Conservation (phyloP, 306 rosid species). For the Prunus fruticosa region DNA sequence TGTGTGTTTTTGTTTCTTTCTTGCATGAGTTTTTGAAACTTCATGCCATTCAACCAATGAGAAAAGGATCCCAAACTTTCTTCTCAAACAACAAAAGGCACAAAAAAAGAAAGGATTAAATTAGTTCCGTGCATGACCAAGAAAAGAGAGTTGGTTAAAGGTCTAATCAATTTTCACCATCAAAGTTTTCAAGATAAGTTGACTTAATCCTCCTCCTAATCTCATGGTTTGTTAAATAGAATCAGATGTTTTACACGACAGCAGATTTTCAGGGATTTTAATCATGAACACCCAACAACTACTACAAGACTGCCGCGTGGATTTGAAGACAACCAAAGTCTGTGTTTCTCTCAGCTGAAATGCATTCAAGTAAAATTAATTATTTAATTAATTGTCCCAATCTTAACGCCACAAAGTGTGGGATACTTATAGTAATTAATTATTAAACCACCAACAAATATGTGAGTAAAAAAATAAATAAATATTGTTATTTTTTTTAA, state of each 20-base stretch:
- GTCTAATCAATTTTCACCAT: constrained; percentile 31
- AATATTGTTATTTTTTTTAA: background rate
- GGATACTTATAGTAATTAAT: background rate
- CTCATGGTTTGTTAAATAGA: background rate
- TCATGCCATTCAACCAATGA: background rate
- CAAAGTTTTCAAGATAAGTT: constrained; percentile 16
- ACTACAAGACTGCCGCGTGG: constrained; percentile 26
- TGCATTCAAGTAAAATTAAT: background rate
- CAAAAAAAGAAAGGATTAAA: background rate
- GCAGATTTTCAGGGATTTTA: constrained; percentile 20
- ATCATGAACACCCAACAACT: background rate
- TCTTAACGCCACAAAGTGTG: constrained; percentile 16
- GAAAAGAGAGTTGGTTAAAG: constrained; percentile 20
- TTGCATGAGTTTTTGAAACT: too few relatives aligned
- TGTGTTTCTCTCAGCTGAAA: background rate
- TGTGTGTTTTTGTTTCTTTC: too few relatives aligned
- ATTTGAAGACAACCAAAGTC: background rate
- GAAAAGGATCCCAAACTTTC: background rate
- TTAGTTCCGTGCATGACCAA: constrained; percentile 33
- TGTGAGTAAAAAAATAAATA: background rate
- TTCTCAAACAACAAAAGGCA: background rate
- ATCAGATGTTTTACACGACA: constrained; percentile 39
- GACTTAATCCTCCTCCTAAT: constrained; percentile 28
- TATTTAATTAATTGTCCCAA: background rate
- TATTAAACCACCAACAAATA: background rate